These are phyloP conservation scores for Bonia amplexicaulis DNA, from an alignment of 176 grass and related monocot species.

Conservation along the genomic window DNA sequence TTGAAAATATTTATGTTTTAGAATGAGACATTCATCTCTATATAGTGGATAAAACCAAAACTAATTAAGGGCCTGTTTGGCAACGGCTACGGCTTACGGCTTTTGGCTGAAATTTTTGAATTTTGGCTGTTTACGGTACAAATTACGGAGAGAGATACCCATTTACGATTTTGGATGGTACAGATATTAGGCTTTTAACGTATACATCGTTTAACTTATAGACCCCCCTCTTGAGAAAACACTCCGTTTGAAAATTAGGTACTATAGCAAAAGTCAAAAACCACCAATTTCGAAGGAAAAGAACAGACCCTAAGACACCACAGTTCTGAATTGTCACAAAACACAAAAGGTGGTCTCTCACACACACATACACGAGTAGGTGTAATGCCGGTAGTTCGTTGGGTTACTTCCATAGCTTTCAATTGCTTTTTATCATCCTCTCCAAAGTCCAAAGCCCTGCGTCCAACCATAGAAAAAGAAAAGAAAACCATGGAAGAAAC, in stretches of 20 bases:
- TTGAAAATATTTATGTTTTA: background rate
- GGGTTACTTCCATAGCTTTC: constrained; percentile 25
- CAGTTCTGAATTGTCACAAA: background rate
- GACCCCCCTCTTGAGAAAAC: too few relatives aligned
- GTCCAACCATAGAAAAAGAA: constrained; percentile 28
- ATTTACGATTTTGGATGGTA: too few relatives aligned
- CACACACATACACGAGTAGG: background rate
- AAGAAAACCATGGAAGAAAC: background rate
- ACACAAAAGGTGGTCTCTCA: background rate
- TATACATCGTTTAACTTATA: too few relatives aligned
- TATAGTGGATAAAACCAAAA: background rate
- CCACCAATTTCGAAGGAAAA: too few relatives aligned
- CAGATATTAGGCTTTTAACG: too few relatives aligned
- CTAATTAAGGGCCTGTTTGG: background rate
- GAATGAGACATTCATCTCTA: background rate
- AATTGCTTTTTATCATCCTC: constrained; percentile 49
- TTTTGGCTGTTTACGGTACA: too few relatives aligned
- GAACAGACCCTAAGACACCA: background rate
- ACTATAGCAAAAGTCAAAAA: too few relatives aligned
- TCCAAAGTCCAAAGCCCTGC: background rate
- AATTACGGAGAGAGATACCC: too few relatives aligned
- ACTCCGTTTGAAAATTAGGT: too few relatives aligned
- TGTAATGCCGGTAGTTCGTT: background rate
- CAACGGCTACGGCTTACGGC: too few relatives aligned
- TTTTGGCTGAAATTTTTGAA: too few relatives aligned